Evolutionary conservation across 805 yeast species (phyloP).

Genomic region (Candida corydali): DNA sequence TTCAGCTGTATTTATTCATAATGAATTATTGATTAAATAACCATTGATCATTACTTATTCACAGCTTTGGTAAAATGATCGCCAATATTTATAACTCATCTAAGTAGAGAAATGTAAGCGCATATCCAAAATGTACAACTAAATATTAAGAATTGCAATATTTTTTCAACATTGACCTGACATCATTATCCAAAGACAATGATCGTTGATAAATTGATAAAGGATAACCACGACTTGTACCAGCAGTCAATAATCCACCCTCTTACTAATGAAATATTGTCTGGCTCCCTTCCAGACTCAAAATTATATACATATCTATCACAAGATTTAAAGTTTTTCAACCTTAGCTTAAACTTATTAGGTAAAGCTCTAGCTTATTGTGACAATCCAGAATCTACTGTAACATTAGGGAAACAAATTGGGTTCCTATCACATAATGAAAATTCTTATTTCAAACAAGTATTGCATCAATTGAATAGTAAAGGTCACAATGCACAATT

Average conservation of each 20-base stretch:
- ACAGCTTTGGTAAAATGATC: no score
- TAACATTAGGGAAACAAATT: conserved; percentile 44
- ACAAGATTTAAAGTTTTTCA: conserved; percentile 49
- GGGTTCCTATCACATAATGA: conserved; percentile 49
- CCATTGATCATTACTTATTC: no score
- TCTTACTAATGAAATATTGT: conserved; percentile 42
- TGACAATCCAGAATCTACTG: conserved; percentile 33
- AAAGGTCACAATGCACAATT: conserved; percentile 9
- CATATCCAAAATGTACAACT: no score
- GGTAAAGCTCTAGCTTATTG: conserved; percentile 44
- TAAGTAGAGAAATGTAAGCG: conserved; percentile 1
- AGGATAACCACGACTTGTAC: conserved; percentile 15
- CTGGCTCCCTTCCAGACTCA: conserved; percentile 41
- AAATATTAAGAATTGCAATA: no score
- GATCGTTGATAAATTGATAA: conserved; percentile 11
- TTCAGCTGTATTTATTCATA: no score
- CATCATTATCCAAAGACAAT: not conserved
- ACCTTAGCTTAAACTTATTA: conserved; percentile 36
- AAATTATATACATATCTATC: conserved; percentile 41
- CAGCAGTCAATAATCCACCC: conserved; percentile 32
- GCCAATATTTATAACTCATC: no score
- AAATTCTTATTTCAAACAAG: conserved; percentile 39
- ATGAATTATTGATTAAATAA: no score
- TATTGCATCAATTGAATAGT: conserved; percentile 20
- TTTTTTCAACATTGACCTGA: no score